Base-by-base conservation (phyloP, 2,329 filamentous ascomycete genomes). In the Clonostachys solani region DNA sequence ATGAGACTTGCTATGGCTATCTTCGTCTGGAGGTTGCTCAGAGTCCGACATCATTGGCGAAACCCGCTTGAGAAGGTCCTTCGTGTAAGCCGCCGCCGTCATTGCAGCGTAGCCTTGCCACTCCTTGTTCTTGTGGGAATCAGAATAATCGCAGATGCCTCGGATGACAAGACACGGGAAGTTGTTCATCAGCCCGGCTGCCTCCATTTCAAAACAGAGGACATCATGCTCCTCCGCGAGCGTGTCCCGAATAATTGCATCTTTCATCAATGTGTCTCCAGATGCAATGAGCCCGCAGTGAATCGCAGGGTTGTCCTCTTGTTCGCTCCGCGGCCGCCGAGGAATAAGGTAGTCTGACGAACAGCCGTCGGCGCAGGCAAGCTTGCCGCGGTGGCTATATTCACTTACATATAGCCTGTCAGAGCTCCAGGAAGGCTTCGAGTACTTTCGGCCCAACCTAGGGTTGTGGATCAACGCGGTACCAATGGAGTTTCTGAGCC, bases 111-210 rank as follows among this genome's bases (percentile, higher is more conserved):
- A 49, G 8, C 47, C 47, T 33, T 49, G 47, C 47, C 47, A 48
- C 59, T 0, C 64, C 63, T 47, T 65, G 65, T 5, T 59, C 46
- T 69, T 69, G 48, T 68, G 64, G 0, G 55, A 59, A 49, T 71
- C 66, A 6, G 62, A 58, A 44, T 67, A 69, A 38, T 65, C 60
- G 23, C 59, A 68, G 2, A 69, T 62, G 1, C 64, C 65, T 5
- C 63, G 55, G 17, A 69, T 62, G 0, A 62, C 55, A 1, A 68
- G 34, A 35, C 59, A 67, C 1, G 56, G 58, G 9, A 63, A 53
- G 1, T 47, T 45, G 8, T 50, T 45, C 42, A 50, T 51, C 2
- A 59, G 36, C 1, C 47, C 47, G 23, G 43, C 47, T 6, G 47
- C 58, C 29, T 49, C 47, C 47, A 46, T 49, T 19, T 49, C 59